These are phyloP conservation scores for Neoboletus magnificus DNA, from an alignment of 768 basidiomycete species.

Conservation along the genomic window DNA sequence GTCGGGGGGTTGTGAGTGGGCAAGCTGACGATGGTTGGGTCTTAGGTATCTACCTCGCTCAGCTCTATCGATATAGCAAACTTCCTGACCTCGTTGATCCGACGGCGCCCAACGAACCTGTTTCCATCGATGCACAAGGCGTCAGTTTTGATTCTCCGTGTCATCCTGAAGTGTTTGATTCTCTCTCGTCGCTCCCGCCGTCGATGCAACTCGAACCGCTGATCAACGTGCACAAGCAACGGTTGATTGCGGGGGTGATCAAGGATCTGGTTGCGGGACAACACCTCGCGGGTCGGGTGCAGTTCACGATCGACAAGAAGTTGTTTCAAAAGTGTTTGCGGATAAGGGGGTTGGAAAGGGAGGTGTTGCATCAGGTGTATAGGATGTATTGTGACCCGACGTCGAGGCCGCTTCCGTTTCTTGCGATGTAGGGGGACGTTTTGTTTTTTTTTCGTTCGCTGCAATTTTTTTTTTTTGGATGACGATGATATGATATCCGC, in stretches of 20 bases:
- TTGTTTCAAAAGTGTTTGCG: slow-evolving; percentile 73
- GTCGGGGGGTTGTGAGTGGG: not conserved
- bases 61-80: slow-evolving; percentile 58
- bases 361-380: slow-evolving; percentile 49
- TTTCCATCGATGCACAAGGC: slow-evolving; percentile 60
- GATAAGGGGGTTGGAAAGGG: slow-evolving; percentile 60
- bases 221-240: slow-evolving; percentile 88
- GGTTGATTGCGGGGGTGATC: slow-evolving; percentile 75
- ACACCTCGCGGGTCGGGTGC: slow-evolving; percentile 72
- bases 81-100: slow-evolving; percentile 84
- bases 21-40: slow-evolving; percentile 1
- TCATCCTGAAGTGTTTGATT: slow-evolving; percentile 76
- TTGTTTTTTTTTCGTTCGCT: not conserved
- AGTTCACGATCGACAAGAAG: slow-evolving; percentile 70
- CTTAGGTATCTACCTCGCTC: slow-evolving; percentile 73
- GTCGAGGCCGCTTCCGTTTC: slow-evolving; percentile 16
- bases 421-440: slow-evolving; percentile 14
- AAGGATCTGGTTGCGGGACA: slow-evolving; percentile 79
- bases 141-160: slow-evolving; percentile 65
- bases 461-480: not conserved
- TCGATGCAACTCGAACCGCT: slow-evolving; percentile 82
- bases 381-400: slow-evolving; percentile 33
- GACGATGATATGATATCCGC: slow-evolving; percentile 16
- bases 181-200: slow-evolving; percentile 65
- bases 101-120: slow-evolving; percentile 66